These are phyloP conservation scores for Monosporascus sp. DNA, from an alignment of 2,329 filamentous ascomycete species.

Conservation along the genomic window DNA sequence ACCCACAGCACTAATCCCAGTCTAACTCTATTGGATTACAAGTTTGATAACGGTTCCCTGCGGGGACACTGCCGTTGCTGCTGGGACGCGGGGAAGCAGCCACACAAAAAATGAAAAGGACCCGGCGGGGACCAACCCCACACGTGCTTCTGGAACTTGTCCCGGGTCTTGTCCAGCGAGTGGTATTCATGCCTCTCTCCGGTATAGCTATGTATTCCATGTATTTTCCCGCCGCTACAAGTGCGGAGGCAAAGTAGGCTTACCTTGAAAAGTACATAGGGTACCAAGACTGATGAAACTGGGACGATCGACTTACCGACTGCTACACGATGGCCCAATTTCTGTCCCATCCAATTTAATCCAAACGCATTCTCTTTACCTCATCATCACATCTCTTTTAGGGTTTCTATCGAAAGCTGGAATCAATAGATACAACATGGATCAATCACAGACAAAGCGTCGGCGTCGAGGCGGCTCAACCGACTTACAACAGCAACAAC, in stretches of 20 bases:
- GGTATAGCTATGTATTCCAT: too few relatives aligned
- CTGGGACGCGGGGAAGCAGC: not conserved
- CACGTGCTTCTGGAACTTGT: not conserved
- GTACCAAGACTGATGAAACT: not conserved
- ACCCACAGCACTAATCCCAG: not conserved
- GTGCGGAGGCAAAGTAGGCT: too few relatives aligned
- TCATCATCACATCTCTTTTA: not conserved
- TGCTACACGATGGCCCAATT: not conserved
- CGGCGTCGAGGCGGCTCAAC: slow-evolving; percentile 25
- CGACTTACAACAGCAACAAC: slow-evolving; percentile 4
- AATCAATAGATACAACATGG: slow-evolving; percentile 17
- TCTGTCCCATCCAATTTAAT: not conserved
- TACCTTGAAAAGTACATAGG: not conserved
- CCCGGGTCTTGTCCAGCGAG: too few relatives aligned
- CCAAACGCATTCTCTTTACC: not conserved
- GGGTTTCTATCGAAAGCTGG: too few relatives aligned
- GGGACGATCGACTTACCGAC: not conserved
- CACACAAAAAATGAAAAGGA: not conserved
- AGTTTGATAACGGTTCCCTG: not conserved
- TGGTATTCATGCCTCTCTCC: too few relatives aligned
- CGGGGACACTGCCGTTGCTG: not conserved
- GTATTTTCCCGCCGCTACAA: too few relatives aligned
- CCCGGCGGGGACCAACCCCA: not conserved
- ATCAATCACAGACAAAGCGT: slow-evolving; percentile 22
- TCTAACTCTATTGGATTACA: not conserved